Base-by-base conservation (phyloP, 768 basidiomycete species). In the Psilocybe cyanescens region DNA sequence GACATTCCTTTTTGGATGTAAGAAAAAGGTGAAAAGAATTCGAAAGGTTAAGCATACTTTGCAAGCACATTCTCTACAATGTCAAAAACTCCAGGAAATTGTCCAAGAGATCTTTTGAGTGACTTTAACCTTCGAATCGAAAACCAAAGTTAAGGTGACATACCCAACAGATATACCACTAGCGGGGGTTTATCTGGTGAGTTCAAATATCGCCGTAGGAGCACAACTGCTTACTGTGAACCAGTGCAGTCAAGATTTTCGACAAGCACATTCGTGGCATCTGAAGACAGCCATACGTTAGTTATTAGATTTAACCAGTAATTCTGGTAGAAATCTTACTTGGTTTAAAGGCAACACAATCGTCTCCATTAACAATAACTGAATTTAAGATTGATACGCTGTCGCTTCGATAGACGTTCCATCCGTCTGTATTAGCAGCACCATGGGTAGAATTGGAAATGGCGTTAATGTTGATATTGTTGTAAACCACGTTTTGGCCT, bases 41-140 rank as follows among this genome's bases (percentile, higher is more conserved):
- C 33, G 19, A 17, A 24, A 12, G 41, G 47, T 24, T 3, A 50
- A n/a, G 37, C 8, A 58, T 52, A 83, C 82, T 68, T 79, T 3
- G 84, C 80, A 4, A 78, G 76, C 41, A 88, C 82, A 70, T 89
- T 86, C 62, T 84, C 78, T n/a, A 87, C 87, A 49, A 88, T 85
- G 69, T 88, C 87, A 58, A 78, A 85, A 49, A 79, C 67, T 8
- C 78, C 80, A 55, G 80, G 65, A 63, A 79, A 85, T 69, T 85
- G 83, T 1, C 87, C 87, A 3, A 89, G 75, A 3, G 86, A 87
- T 1, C 87, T 86, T 6, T 9, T 35, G 6, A 5, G 9, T 35
- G 9, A 35, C 33, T 58, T n/a, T 11, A 5, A 8, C 8, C 69
- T 57, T 28, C 33, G 30, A 17, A 53, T 6, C 41, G 29, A 9